Evolutionary conservation across 2,329 filamentous ascomycete species (phyloP).

Genomic region (Ceratocystis variospora): DNA sequence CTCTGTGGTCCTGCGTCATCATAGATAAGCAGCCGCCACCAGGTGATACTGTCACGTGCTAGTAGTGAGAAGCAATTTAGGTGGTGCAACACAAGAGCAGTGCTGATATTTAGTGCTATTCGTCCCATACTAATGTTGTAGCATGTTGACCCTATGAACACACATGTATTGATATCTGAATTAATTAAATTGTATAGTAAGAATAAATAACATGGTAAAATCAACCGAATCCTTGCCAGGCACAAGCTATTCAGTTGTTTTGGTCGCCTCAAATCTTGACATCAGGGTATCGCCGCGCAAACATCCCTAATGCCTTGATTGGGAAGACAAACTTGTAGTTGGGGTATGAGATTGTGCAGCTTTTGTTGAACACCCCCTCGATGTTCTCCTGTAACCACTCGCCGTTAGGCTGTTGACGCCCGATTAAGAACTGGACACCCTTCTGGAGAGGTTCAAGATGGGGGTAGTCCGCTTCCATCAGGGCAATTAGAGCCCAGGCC

Average conservation of each 20-base stretch:
- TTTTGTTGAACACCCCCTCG: slow-evolving; percentile 97
- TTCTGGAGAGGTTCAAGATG: slow-evolving; percentile 56
- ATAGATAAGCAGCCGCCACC: not conserved
- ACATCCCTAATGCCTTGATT: slow-evolving; percentile 87
- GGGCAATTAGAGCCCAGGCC: slow-evolving; percentile 70
- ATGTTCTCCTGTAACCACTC: slow-evolving; percentile 95
- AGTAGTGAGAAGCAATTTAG: too few species aligned
- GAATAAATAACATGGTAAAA: too few species aligned
- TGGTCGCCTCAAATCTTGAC: slow-evolving; percentile 33
- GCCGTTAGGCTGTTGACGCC: slow-evolving; percentile 71
- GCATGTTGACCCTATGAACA: too few species aligned
- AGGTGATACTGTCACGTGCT: too few species aligned
- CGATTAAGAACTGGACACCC: slow-evolving; percentile 70
- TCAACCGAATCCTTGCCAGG: too few species aligned
- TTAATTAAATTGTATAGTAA: too few species aligned
- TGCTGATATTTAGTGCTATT: too few species aligned
- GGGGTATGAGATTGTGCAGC: slow-evolving; percentile 96
- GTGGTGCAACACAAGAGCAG: too few species aligned
- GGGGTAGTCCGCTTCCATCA: slow-evolving; percentile 73
- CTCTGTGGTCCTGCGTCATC: not conserved
- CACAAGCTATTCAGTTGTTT: slow-evolving; percentile 25
- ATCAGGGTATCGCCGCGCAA: slow-evolving; percentile 56
- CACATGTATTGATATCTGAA: too few species aligned
- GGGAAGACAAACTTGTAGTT: slow-evolving; percentile 98
- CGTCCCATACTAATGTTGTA: too few species aligned